phyloP scores from a whole-genome alignment of 2,329 filamentous ascomycete genomes.

The Trichoderma sp. region DNA sequence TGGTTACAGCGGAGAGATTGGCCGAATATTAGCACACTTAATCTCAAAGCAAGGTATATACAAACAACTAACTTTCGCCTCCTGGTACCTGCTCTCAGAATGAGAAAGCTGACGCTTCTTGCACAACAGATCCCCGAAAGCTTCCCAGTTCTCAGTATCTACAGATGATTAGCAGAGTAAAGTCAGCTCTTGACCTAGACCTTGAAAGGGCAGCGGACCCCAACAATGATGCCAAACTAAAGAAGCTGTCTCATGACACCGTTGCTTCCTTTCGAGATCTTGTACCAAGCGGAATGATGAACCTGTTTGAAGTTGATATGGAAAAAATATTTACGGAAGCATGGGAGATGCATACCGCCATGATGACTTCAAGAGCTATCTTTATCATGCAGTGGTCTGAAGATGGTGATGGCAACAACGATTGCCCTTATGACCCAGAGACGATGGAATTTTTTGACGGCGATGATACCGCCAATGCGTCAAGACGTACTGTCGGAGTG shows the following conservation, averaged over 20 bases:
- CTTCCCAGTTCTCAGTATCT: background rate
- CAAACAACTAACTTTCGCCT: background rate
- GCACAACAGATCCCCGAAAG: background rate
- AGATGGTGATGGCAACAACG: rapidly evolving
- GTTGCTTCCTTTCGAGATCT: background rate
- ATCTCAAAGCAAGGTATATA: background rate
- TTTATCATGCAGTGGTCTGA: background rate
- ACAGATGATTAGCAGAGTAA: background rate
- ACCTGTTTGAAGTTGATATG: background rate
- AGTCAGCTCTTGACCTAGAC: background rate
- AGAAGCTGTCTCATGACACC: background rate
- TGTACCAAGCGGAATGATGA: too few relatives aligned
- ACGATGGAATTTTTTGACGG: background rate
- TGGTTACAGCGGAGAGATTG: background rate
- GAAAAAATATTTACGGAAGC: background rate
- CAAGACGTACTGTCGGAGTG: background rate
- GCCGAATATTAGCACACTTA: background rate
- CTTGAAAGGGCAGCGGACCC: background rate
- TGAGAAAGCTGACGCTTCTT: background rate
- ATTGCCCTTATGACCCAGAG: background rate
- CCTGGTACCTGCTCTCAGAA: background rate
- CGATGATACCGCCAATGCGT: background rate
- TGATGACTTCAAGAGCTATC: conserved; percentile 16
- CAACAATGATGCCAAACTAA: rapidly evolving
- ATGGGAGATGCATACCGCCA: background rate